Evolutionary conservation across 2,329 filamentous ascomycete genomes (phyloP), one percentile per base, ranked within the genome.

Genomic region (Leptographium galeiforme): DNA sequence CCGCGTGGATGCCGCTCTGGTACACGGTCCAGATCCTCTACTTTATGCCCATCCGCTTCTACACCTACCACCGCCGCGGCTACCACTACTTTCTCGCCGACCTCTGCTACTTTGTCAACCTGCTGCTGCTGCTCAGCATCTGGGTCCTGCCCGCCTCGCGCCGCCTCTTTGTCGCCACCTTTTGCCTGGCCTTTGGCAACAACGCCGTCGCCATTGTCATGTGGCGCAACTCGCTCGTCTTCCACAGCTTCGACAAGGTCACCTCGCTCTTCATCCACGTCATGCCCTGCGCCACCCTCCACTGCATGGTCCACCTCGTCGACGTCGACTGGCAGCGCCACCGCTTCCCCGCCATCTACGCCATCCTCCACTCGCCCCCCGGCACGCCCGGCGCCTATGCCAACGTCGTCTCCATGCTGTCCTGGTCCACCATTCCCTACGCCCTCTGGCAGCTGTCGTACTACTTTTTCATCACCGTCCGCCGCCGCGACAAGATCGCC

Each of bases 221-320:
- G 90, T 98, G 93, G 93, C 83, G 93, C 58, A 98, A 98, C 67
- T 96, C 90, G 36, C 79, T 98, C 64, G 93, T 98, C 48, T 98
- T 98, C 68, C 93, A 98, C 73, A 95, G 89, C 64, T 83, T 98
- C 69, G 93, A 98, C 75, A 98, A 98, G 70, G 89, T 97, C 57
- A 94, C 90, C 13, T 93, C 88, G 65, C 77, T 98, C n/a, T 98
- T 98, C 71, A 96, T 98, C 61, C 93, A 98, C 68, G 95, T 98
- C 63, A 98, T 98, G 91, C 93, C 93, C 1, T 95, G 90, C 59
- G 91, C 87, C 7, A 88, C 90, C 1, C 77, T 98, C 13, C 93
- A 98, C 68, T 94, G 89, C 64, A 76, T 98, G 14, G 87, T 95
- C 16, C 93, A 98, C 66, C 75, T 97, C 19, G 75, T 89, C 13